Conservation (phyloP, 2,329 filamentous ascomycete genomes). For the Harringtonia aguacate region DNA sequence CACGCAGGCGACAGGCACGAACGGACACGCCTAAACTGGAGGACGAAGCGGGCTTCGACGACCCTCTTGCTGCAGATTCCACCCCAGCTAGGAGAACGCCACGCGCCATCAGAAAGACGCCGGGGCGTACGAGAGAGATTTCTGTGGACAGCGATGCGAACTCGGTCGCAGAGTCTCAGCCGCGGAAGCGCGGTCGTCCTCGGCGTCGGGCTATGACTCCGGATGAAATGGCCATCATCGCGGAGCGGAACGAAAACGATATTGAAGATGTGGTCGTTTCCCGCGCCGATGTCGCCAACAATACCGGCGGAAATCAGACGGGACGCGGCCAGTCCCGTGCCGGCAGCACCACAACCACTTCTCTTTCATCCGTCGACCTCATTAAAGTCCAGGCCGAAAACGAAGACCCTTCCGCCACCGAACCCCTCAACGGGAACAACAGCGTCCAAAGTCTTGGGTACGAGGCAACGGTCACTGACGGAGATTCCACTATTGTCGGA, state of each 20-base stretch:
- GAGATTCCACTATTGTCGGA: too few relatives aligned
- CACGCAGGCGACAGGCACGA: conserved; percentile 3
- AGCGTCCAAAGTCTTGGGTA: background rate
- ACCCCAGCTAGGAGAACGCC: background rate
- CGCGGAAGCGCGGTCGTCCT: conserved; percentile 20
- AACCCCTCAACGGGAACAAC: background rate
- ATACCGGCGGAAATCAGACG: too few relatives aligned
- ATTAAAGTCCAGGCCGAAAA: background rate
- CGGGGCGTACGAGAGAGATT: background rate
- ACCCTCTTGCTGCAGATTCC: background rate
- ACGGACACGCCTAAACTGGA: conserved; percentile 19
- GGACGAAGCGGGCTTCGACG: conserved; percentile 18
- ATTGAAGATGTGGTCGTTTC: background rate
- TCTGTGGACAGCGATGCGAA: conserved; percentile 4
- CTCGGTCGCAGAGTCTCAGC: conserved; percentile 11
- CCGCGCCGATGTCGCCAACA: too few relatives aligned
- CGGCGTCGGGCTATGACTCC: conserved; percentile 16
- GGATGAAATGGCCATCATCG: conserved; percentile 16
- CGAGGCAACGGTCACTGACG: background rate
- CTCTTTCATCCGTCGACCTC: conserved; percentile 5
- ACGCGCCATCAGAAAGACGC: background rate
- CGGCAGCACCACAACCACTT: background rate
- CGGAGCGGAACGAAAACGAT: conserved; percentile 10
- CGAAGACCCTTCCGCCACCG: background rate
- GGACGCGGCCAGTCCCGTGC: too few relatives aligned